These are phyloP conservation scores for Lithospermum erythrorhizon DNA, from an alignment of 257 asterid species.

Conservation along the genomic window DNA sequence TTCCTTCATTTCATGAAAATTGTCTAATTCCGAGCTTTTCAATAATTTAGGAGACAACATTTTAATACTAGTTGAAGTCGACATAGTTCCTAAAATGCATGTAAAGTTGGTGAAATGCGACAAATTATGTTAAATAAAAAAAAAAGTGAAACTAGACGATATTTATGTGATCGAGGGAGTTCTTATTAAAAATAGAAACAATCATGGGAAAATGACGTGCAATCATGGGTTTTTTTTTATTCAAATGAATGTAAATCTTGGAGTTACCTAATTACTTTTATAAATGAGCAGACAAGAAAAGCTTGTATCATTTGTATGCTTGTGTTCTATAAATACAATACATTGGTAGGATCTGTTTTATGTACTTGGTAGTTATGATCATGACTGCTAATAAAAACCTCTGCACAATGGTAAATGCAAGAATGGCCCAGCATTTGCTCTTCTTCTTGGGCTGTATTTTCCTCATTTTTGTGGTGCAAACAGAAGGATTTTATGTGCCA, in stretches of 20 bases:
- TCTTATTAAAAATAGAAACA: too few species aligned
- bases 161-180: too few species aligned
- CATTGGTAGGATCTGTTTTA: neutral
- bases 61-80: too few species aligned
- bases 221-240: too few species aligned
- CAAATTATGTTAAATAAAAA: too few species aligned
- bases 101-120: too few species aligned
- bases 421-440: conserved; percentile 13
- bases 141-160: too few species aligned
- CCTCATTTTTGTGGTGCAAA: conserved; percentile 15
- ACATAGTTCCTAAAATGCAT: too few species aligned
- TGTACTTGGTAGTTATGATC: neutral
- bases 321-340: neutral
- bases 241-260: neutral
- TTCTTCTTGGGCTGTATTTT: conserved; percentile 19
- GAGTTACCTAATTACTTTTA: neutral
- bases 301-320: neutral
- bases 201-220: too few species aligned
- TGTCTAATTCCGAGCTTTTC: too few species aligned
- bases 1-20: too few species aligned
- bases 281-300: neutral
- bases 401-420: conserved; percentile 22
- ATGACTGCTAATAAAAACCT: neutral
- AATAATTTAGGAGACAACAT: too few species aligned
- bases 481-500: conserved; percentile 26